These are phyloP conservation scores for Lanzia echinophila DNA, from an alignment of 2,329 filamentous ascomycete genomes.

Conservation along the genomic window DNA sequence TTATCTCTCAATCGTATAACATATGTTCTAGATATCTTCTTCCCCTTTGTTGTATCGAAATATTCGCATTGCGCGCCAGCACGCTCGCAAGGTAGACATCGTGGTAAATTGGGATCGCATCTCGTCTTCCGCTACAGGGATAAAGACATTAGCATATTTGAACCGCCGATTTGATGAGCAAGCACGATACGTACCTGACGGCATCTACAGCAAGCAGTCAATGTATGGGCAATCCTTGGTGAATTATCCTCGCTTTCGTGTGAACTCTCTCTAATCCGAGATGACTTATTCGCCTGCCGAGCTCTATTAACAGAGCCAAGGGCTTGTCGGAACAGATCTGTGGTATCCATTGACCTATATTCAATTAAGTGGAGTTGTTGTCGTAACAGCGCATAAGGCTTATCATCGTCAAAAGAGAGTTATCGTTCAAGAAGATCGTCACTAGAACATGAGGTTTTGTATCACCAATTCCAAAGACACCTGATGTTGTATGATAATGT, in stretches of 20 bases:
- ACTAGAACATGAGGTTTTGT: slow-evolving; percentile 1
- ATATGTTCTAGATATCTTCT: slow-evolving; percentile 83
- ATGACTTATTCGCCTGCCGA: slow-evolving; percentile 26
- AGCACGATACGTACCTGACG: slow-evolving; percentile 53
- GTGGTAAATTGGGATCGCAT: slow-evolving; percentile 88
- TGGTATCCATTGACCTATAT: slow-evolving; percentile 49
- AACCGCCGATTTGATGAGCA: slow-evolving; percentile 32
- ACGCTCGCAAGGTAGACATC: slow-evolving; percentile 86
- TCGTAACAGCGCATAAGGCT: slow-evolving; percentile 14
- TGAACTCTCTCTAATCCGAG: slow-evolving; percentile 27
- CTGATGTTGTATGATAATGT: slow-evolving; percentile 2
- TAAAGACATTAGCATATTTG: slow-evolving; percentile 13
- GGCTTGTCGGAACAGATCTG: slow-evolving; percentile 53
- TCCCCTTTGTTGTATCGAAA: slow-evolving; percentile 80
- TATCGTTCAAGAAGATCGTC: slow-evolving; percentile 2
- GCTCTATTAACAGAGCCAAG: slow-evolving; percentile 35
- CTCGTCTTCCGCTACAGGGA: slow-evolving; percentile 70
- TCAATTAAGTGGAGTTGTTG: too few relatives aligned
- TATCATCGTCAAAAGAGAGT: slow-evolving; percentile 21
- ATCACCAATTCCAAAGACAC: slow-evolving; percentile 1
- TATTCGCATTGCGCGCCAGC: slow-evolving; percentile 92
- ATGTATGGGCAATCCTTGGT: slow-evolving; percentile 66
- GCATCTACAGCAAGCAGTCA: slow-evolving; percentile 75
- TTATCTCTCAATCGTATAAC: slow-evolving; percentile 87
- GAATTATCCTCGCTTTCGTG: slow-evolving; percentile 45